Conservation (phyloP, 1,284 basidiomycete genomes). For the Rhodotorula glutinis region DNA sequence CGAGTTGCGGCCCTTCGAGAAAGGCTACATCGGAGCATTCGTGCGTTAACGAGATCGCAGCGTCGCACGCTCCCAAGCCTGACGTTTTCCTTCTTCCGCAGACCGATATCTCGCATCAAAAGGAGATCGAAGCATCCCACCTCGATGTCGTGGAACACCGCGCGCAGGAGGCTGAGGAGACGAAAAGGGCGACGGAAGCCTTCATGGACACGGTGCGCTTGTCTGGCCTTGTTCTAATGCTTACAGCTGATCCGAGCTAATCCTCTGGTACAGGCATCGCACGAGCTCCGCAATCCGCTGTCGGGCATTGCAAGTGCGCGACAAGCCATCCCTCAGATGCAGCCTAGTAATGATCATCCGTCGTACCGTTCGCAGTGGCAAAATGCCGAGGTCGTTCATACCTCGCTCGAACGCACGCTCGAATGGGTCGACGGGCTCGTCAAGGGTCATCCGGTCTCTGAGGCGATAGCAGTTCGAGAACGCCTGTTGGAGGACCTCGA, state of each 20-base stretch:
- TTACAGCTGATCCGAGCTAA: no score
- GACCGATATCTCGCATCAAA: conserved; percentile 43
- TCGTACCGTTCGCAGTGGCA: conserved; percentile 20
- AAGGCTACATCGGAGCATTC: conserved; percentile 3
- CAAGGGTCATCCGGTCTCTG: conserved; percentile 6
- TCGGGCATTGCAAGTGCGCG: not conserved
- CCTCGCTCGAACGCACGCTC: conserved; percentile 33
- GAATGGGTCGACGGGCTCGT: conserved; percentile 21
- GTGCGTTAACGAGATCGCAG: not conserved
- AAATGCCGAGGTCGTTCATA: conserved; percentile 39
- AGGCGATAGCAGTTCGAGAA: conserved; percentile 19
- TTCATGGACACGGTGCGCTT: conserved; percentile 33
- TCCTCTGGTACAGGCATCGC: not conserved
- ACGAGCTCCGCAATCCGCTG: conserved; percentile 17
- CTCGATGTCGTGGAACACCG: conserved; percentile 40
- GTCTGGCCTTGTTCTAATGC: conserved; percentile 6
- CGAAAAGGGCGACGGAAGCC: conserved; percentile 35
- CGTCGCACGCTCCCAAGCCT: no score
- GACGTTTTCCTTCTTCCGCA: conserved; percentile 10
- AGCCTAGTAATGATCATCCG: not conserved
- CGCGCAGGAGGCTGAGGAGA: conserved; percentile 41
- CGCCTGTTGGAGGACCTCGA: conserved; percentile 41
- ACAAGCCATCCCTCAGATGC: no score
- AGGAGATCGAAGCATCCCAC: conserved; percentile 37
- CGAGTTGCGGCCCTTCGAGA: conserved; percentile 8